Conservation (phyloP, 768 basidiomycete genomes). For the Candolleomyces eurysporus region DNA sequence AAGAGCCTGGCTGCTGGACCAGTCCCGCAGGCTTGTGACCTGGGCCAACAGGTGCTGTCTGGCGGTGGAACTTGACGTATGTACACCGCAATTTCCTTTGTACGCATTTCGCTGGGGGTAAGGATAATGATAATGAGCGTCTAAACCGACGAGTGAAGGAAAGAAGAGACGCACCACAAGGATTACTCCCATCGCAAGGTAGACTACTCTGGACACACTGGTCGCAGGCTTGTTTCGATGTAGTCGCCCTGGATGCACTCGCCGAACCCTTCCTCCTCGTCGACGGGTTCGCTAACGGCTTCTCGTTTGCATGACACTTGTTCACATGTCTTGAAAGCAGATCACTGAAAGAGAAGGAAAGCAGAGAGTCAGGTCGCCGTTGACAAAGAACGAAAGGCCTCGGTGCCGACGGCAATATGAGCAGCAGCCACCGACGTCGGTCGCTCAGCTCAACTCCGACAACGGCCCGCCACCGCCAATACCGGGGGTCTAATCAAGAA, state of each 20-base stretch:
- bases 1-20: constrained; percentile 5
- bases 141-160: not conserved
- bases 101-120: constrained; percentile 62
- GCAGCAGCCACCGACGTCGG: too few species aligned
- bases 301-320: constrained; percentile 84
- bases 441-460: too few species aligned
- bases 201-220: constrained; percentile 75
- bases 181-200: constrained; percentile 78
- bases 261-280: constrained; percentile 65
- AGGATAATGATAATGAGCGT: constrained; percentile 6
- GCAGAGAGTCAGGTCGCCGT: not conserved
- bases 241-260: constrained; percentile 68
- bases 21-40: constrained; percentile 49
- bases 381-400: not conserved
- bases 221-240: constrained; percentile 82
- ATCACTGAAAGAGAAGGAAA: constrained; percentile 47
- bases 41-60: constrained; percentile 75
- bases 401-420: too few species aligned
- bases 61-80: constrained; percentile 79
- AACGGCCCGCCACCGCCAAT: constrained; percentile 1
- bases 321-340: constrained; percentile 83
- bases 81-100: constrained; percentile 73
- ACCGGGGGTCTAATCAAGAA: not conserved
- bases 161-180: constrained; percentile 55
- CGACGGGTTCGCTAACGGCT: constrained; percentile 40